phyloP scores from a whole-genome alignment of 768 basidiomycete species.

The Stropharia rugosoannulata region DNA sequence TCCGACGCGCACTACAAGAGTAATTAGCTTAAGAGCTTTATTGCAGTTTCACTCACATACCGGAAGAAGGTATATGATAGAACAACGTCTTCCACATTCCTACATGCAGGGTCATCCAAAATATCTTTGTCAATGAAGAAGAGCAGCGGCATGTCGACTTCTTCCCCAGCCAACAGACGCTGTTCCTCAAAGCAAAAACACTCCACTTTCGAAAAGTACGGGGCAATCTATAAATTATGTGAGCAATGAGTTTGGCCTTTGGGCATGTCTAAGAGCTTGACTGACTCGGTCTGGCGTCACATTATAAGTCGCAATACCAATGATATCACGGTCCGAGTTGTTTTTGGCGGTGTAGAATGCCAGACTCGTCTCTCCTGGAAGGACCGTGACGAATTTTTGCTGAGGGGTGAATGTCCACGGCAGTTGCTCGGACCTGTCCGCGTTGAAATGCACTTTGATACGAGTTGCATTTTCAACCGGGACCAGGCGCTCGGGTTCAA shows the following conservation, averaged over 20 bases:
- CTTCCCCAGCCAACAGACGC: constrained; percentile 89
- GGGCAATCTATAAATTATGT: constrained; percentile 67
- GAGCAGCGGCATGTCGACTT: constrained; percentile 96
- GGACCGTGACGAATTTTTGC: constrained; percentile 84
- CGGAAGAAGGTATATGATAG: constrained; percentile 98
- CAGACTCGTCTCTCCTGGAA: constrained; percentile 93
- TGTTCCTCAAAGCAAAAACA: constrained; percentile 99
- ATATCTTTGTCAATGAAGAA: constrained; percentile 99
- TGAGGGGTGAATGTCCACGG: constrained; percentile 94
- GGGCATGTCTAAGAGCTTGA: constrained; percentile 8
- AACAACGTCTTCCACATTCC: constrained; percentile 87
- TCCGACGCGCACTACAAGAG: constrained; percentile 73
- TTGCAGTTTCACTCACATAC: constrained; percentile 42
- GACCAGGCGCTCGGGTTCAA: constrained; percentile 82
- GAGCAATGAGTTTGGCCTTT: not conserved
- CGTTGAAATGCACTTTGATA: constrained; percentile 96
- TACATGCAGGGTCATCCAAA: constrained; percentile 87
- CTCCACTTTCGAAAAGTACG: constrained; percentile 99
- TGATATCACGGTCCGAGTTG: constrained; percentile 78
- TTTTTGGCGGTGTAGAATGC: constrained; percentile 97
- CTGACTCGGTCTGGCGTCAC: constrained; percentile 95
- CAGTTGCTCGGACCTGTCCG: constrained; percentile 83
- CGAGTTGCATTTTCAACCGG: constrained; percentile 66
- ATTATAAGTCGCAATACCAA: constrained; percentile 99
- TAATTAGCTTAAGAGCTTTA: not conserved